Evolutionary conservation across 768 basidiomycete genomes (phyloP).

Genomic region (Leccinum longicurvipes): DNA sequence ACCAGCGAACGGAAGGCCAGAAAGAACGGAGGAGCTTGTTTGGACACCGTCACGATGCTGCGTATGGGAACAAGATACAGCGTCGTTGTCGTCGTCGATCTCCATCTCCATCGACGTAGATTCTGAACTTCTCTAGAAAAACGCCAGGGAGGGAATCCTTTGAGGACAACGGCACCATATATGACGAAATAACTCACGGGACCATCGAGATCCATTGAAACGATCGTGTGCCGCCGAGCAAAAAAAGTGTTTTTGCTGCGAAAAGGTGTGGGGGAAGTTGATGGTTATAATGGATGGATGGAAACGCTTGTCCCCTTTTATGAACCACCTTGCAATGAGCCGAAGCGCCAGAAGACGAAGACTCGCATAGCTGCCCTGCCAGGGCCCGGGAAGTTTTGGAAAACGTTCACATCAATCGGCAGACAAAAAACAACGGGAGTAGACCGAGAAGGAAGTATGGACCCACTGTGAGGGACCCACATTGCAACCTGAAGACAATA

Average conservation of each 20-base stretch:
- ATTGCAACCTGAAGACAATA: conserved; percentile 18
- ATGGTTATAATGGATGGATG: neutral
- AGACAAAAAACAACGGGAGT: conserved; percentile 11
- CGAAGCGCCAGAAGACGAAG: neutral
- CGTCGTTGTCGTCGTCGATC: conserved; percentile 9
- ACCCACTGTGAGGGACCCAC: conserved; percentile 27
- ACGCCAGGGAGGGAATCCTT: neutral
- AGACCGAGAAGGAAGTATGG: conserved; percentile 1
- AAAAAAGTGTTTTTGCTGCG: neutral
- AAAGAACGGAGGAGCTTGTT: neutral
- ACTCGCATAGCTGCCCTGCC: neutral
- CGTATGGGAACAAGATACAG: neutral
- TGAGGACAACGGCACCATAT: neutral
- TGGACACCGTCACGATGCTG: neutral
- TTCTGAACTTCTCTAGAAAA: conserved; percentile 7
- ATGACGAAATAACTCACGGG: conserved; percentile 11
- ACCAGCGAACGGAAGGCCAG: neutral
- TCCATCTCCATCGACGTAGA: conserved; percentile 10
- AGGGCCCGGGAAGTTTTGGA: neutral
- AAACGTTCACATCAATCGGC: conserved; percentile 11
- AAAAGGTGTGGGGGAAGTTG: neutral
- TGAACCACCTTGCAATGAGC: neutral
- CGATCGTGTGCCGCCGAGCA: neutral
- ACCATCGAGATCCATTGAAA: conserved; percentile 13
- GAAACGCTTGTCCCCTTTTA: conserved; percentile 11